These are phyloP conservation scores for Gaeumannomyces tritici DNA, from an alignment of 2,329 filamentous ascomycete genomes.

Conservation along the genomic window DNA sequence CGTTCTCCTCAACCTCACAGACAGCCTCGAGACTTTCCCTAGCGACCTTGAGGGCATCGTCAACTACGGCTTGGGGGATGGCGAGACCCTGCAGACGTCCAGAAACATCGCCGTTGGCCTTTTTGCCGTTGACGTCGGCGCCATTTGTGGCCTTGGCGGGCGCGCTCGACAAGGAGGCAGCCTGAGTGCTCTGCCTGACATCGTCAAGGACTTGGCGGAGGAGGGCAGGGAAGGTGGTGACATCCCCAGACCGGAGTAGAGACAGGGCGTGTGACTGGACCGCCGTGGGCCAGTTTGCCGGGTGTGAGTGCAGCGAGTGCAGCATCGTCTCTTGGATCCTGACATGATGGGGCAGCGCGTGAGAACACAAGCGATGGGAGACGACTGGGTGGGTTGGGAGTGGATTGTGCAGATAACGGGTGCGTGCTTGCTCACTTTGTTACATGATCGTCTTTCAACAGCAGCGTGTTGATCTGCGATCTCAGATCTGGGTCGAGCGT, in stretches of 20 bases:
- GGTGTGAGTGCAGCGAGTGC: slow-evolving; percentile 49
- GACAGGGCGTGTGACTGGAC: slow-evolving; percentile 50
- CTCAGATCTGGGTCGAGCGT: slow-evolving; percentile 53
- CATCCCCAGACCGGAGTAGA: slow-evolving; percentile 51
- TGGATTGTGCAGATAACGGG: neutral
- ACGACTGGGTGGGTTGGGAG: neutral
- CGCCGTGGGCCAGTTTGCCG: slow-evolving; percentile 51
- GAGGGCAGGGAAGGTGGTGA: slow-evolving; percentile 50
- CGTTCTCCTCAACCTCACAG: slow-evolving; percentile 14
- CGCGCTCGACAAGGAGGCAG: slow-evolving; percentile 18
- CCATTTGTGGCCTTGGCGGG: slow-evolving; percentile 18
- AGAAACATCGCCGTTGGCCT: slow-evolving; percentile 18
- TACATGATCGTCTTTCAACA: slow-evolving; percentile 50
- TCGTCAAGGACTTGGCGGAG: slow-evolving; percentile 53
- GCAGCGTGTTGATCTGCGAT: slow-evolving; percentile 50
- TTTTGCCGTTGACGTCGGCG: slow-evolving; percentile 19
- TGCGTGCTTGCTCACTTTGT: slow-evolving; percentile 34
- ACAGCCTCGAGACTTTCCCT: slow-evolving; percentile 44
- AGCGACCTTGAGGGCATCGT: slow-evolving; percentile 51
- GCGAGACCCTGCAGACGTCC: slow-evolving; percentile 32
- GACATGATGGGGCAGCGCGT: slow-evolving; percentile 2
- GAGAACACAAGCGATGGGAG: slow-evolving; percentile 1
- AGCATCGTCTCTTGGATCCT: slow-evolving; percentile 58
- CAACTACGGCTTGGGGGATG: slow-evolving; percentile 48
- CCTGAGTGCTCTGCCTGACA: slow-evolving; percentile 39